Conservation (phyloP, 73 alveolate species). For the Paramecium tetraurelia region DNA sequence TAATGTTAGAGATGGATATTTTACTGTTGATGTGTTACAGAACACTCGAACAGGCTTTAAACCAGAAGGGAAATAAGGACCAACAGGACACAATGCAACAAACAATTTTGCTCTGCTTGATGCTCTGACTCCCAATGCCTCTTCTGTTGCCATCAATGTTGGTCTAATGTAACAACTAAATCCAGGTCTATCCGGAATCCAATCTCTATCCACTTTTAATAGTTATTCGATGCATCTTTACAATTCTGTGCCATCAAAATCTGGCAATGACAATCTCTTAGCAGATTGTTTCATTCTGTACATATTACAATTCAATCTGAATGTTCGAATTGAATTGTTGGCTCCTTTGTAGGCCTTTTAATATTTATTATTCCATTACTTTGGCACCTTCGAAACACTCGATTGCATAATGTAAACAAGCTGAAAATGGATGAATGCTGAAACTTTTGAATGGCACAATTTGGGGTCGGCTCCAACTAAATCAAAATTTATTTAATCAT, state of each 20-base stretch:
- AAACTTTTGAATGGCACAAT: constrained; percentile 70
- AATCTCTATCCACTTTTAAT: constrained; percentile 71
- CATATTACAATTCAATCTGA: constrained; percentile 72
- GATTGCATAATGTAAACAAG: constrained; percentile 78
- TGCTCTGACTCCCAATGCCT: constrained; percentile 75
- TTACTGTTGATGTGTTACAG: constrained; percentile 66
- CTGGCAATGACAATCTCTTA: constrained; percentile 70
- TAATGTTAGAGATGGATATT: not conserved
- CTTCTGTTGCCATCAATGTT: constrained; percentile 81
- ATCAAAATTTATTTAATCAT: not conserved
- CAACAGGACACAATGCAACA: constrained; percentile 80
- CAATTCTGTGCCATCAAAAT: constrained; percentile 73
- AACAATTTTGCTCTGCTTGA: constrained; percentile 72
- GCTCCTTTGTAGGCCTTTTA: constrained; percentile 65
- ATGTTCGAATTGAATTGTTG: constrained; percentile 56
- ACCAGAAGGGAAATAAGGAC: constrained; percentile 88
- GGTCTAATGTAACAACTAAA: constrained; percentile 86
- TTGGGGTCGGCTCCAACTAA: constrained; percentile 75
- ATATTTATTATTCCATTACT: not conserved
- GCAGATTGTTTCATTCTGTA: constrained; percentile 70
- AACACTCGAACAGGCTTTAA: constrained; percentile 71
- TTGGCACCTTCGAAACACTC: constrained; percentile 83
- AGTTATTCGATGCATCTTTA: constrained; percentile 68
- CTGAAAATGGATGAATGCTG: constrained; percentile 74
- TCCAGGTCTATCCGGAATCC: constrained; percentile 83